These are phyloP conservation scores for Bondarzewia mesenterica DNA, from an alignment of 1,284 basidiomycete species.

Conservation along the genomic window DNA sequence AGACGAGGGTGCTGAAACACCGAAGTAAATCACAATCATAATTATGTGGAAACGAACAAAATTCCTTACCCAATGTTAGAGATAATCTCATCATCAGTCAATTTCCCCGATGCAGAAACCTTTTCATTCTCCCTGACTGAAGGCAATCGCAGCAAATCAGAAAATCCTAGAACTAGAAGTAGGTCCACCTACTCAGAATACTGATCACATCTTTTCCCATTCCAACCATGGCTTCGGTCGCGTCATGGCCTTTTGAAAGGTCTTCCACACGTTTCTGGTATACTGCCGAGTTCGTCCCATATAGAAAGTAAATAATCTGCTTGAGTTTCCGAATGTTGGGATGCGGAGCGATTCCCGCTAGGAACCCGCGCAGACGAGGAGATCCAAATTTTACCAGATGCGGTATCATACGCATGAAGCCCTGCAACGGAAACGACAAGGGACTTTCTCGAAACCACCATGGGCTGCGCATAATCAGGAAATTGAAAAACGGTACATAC, in stretches of 20 bases:
- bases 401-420: conserved; percentile 15
- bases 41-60: neutral
- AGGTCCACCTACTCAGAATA: conserved; percentile 27
- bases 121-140: neutral
- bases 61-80: neutral
- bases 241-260: conserved; percentile 26
- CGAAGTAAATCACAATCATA: neutral
- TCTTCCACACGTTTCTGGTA: conserved; percentile 26
- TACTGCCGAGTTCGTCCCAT: conserved; percentile 26
- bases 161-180: neutral
- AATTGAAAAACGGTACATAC: conserved; percentile 13
- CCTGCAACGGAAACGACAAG: conserved; percentile 13
- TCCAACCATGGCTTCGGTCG: conserved; percentile 22
- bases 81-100: neutral
- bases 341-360: conserved; percentile 24
- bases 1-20: conserved; percentile 14
- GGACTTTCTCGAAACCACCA: neutral
- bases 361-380: conserved; percentile 20
- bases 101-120: neutral
- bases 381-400: neutral
- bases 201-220: conserved; percentile 38
- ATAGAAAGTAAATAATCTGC: conserved; percentile 27
- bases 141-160: neutral
- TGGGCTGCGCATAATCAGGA: neutral
- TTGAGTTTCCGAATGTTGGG: conserved; percentile 22